Conservation (phyloP, 2,329 filamentous ascomycete species). For the Corinectria fuckeliana region DNA sequence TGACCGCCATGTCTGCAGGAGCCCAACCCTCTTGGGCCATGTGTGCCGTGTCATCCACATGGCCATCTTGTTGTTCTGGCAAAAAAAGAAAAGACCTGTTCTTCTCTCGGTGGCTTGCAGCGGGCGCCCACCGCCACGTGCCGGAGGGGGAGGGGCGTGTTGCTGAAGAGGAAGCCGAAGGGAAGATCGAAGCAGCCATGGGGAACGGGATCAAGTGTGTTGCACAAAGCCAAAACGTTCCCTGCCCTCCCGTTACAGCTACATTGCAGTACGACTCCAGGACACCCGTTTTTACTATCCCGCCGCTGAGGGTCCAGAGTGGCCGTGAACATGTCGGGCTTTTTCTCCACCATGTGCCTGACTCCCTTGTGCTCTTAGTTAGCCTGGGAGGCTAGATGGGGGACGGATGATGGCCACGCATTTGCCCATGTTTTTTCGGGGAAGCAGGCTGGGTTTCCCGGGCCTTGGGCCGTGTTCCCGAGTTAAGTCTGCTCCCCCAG, state of each 20-base stretch:
- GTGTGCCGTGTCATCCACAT: slow-evolving; percentile 15
- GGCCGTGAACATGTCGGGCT: background rate
- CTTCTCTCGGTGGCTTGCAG: slow-evolving; percentile 22
- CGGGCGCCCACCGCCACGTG: slow-evolving; percentile 34
- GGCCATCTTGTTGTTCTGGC: slow-evolving; percentile 14
- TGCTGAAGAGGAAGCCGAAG: background rate
- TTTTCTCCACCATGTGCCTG: background rate
- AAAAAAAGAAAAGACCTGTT: no score
- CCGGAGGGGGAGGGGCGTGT: slow-evolving; percentile 20
- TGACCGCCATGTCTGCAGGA: no score
- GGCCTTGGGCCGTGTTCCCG: background rate
- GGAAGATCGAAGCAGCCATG: background rate
- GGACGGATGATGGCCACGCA: background rate
- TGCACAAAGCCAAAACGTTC: background rate
- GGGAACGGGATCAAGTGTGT: background rate
- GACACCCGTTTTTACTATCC: no score
- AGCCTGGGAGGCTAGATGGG: background rate
- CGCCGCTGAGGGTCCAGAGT: no score
- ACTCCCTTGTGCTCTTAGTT: background rate
- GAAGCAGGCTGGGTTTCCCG: background rate
- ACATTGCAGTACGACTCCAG: no score
- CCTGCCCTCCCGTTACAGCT: background rate
- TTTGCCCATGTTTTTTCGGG: background rate
- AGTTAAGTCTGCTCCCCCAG: background rate
- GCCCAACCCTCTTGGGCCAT: no score